Evolutionary conservation across 805 yeast species (phyloP).

Genomic region (Lipomyces lipofer): DNA sequence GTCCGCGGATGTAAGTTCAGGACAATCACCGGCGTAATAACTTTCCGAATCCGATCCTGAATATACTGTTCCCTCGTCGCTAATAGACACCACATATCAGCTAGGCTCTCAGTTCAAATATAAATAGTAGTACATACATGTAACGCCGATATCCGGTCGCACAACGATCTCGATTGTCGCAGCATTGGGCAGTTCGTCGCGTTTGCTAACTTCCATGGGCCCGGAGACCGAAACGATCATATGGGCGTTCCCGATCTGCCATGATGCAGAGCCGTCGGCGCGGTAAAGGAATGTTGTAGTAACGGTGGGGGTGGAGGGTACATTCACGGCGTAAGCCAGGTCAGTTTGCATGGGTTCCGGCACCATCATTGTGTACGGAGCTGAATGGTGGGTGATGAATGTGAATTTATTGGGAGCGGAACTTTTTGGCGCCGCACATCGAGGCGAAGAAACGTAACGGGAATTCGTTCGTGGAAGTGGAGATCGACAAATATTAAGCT

Average conservation of each 20-base stretch:
- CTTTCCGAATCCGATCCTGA: conserved; percentile 66
- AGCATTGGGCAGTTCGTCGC: conserved; percentile 80
- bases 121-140: conserved; percentile 42
- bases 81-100: conserved; percentile 22
- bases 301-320: too few species aligned
- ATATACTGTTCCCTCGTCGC: conserved; percentile 70
- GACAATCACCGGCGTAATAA: conserved; percentile 61
- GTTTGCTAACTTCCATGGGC: conserved; percentile 78
- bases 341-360: too few species aligned
- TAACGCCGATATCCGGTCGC: conserved; percentile 74
- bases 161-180: conserved; percentile 77
- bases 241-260: conserved; percentile 23
- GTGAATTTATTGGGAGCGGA: too few species aligned
- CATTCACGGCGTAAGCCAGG: too few species aligned
- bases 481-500: too few species aligned
- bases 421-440: too few species aligned
- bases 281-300: conserved; percentile 17
- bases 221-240: conserved; percentile 82
- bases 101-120: neutral
- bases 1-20: conserved; percentile 76
- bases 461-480: too few species aligned
- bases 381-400: too few species aligned
- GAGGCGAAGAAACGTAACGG: too few species aligned
- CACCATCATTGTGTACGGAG: too few species aligned
- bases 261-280: conserved; percentile 29